phyloP scores from a whole-genome alignment of 768 basidiomycete species.

The Infundibulicybe gibba region DNA sequence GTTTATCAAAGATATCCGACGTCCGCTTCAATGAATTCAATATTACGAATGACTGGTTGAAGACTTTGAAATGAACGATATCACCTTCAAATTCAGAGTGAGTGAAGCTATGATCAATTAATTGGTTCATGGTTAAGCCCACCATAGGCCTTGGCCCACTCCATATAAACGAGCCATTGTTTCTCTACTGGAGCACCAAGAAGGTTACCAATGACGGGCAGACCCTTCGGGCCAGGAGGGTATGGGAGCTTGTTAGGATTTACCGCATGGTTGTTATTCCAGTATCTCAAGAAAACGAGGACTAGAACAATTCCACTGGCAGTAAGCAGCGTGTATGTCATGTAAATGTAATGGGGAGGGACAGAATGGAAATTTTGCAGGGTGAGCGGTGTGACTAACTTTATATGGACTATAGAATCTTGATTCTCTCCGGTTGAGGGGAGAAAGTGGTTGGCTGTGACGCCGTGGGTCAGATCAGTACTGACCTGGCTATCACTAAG shows the following conservation, averaged over 20 bases:
- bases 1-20: constrained; percentile 10
- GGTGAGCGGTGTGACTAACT: no score
- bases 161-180: constrained; percentile 15
- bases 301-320: no score
- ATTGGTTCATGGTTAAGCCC: not conserved
- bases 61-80: constrained; percentile 9
- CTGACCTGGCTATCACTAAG: no score
- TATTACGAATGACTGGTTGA: constrained; percentile 9
- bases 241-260: constrained; percentile 4
- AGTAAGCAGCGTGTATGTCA: no score
- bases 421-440: no score
- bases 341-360: no score
- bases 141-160: constrained; percentile 17
- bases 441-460: no score
- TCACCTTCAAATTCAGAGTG: not conserved
- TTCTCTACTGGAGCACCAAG: constrained; percentile 12
- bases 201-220: constrained; percentile 16
- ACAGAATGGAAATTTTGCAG: no score
- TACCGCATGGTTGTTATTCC: no score
- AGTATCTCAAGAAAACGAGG: no score
- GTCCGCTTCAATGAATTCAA: constrained; percentile 9
- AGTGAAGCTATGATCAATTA: not conserved
- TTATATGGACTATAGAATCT: no score
- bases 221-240: constrained; percentile 16
- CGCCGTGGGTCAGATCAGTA: no score